phyloP scores from a whole-genome alignment of 495 filamentous ascomycete species.

The Usnea hakonensis region DNA sequence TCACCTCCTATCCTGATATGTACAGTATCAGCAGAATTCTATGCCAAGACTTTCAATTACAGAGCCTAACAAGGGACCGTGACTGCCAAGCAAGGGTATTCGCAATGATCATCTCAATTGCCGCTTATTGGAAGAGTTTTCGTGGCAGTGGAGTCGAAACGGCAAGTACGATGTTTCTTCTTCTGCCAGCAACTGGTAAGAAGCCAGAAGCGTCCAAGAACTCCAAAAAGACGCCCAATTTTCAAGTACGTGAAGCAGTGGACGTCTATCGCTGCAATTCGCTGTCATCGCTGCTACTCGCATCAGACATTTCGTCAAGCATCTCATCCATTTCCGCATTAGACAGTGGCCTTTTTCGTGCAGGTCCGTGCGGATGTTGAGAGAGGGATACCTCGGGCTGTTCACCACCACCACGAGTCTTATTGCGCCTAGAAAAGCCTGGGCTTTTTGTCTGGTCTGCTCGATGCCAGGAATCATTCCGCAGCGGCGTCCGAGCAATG shows the following conservation, averaged over 20 bases:
- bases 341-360: background rate
- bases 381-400: background rate
- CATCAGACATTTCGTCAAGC: slow-evolving; percentile 19
- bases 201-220: too few relatives aligned
- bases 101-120: too few relatives aligned
- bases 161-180: too few relatives aligned
- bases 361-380: background rate
- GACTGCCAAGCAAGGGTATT: too few relatives aligned
- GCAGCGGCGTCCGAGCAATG: background rate
- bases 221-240: background rate
- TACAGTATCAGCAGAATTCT: too few relatives aligned
- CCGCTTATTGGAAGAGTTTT: too few relatives aligned
- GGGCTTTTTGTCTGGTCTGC: background rate
- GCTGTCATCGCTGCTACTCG: slow-evolving; percentile 21
- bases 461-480: background rate
- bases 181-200: too few relatives aligned
- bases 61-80: too few relatives aligned
- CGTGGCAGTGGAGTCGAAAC: too few relatives aligned
- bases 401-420: background rate
- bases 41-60: too few relatives aligned
- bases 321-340: slow-evolving; percentile 16
- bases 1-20: too few relatives aligned
- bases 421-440: background rate
- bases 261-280: background rate
- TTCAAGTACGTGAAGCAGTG: background rate